Base-by-base conservation (phyloP, 2,329 filamentous ascomycete species). In the Exophiala oligosperma region DNA sequence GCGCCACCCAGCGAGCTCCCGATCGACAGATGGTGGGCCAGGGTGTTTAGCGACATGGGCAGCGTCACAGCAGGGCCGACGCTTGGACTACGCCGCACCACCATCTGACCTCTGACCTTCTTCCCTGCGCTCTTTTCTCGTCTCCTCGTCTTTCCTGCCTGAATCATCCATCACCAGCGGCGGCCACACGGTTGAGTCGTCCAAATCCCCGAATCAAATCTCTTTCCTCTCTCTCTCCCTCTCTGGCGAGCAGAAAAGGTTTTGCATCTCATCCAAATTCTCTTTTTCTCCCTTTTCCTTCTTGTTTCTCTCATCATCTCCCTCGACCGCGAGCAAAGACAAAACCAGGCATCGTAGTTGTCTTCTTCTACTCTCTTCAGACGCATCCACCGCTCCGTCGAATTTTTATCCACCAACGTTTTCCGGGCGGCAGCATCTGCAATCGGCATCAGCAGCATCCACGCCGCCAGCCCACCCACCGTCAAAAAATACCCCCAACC, bases 11-110 rank as follows among this genome's bases (percentile, higher is more conserved):
- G 48, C 43, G 51, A 48, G 49, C 51, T 61, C 59, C 54, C 59
- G 59, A 61, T 61, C 59, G 53, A 58, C 59, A 57, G 24, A 21
- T 5, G 26, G 48, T 61, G 59, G 59, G 55, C 41, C 50, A 21
- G 28, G 46, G n/a, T 46, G 26, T 12, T 54, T 60, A 44, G 47
- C n/a, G 44, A 26, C 26, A 14, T 41, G 23, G 43, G 35, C 52
- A 63, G 57, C 57, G 57, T 63, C 61, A 60, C 61, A 63, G 54
- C 61, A 57, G 32, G 6, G 43, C 61, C 58, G 60, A 48, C 49
- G 59, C 55, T 52, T 50, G 44, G 59, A 61, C 58, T 41, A 52
- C 17, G 17, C 17, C 17, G 17, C 17, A 17, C 17, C 17, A 17
- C 48, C 38, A 51, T 54, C 44, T 54, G 37, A 40, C 35, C 4